Percentiles rank a stretch among this genome's conserved stretches.
phyloP scores from a whole-genome alignment of 306 rosid species.

The Quercus ilex region DNA sequence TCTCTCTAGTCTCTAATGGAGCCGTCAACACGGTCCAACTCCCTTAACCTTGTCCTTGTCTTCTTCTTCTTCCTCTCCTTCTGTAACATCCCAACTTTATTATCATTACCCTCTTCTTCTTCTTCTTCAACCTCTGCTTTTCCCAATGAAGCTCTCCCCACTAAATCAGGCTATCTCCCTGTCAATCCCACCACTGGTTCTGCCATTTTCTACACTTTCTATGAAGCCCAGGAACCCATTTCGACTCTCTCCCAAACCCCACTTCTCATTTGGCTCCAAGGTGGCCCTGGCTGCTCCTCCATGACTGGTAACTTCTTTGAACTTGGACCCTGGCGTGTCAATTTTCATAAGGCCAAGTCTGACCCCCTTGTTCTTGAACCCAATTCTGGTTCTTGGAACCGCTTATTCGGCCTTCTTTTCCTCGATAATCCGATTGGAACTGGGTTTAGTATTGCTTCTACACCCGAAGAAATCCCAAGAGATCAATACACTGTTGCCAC shows the following conservation, averaged over 20 bases:
- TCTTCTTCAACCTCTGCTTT: slow-evolving; percentile 13
- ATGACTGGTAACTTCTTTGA: slow-evolving; percentile 73
- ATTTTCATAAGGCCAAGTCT: slow-evolving; percentile 20
- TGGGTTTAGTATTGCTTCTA: slow-evolving; percentile 69
- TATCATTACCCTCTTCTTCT: not conserved
- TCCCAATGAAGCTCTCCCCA: slow-evolving; percentile 64
- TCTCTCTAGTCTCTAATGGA: not conserved
- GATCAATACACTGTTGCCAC: slow-evolving; percentile 50
- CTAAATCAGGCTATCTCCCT: slow-evolving; percentile 70
- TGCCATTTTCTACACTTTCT: slow-evolving; percentile 71
- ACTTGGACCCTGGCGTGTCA: slow-evolving; percentile 77
- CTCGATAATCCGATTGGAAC: slow-evolving; percentile 81
- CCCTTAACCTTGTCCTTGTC: not conserved
- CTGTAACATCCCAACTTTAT: not conserved
- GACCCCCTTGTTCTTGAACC: slow-evolving; percentile 36
- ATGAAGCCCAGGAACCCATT: slow-evolving; percentile 65
- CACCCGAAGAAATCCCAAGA: slow-evolving; percentile 53
- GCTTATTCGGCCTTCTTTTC: slow-evolving; percentile 60
- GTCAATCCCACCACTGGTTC: slow-evolving; percentile 40
- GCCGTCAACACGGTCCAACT: not conserved
- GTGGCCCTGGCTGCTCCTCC: slow-evolving; percentile 96
- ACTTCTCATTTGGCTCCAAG: slow-evolving; percentile 86
- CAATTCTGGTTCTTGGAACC: slow-evolving; percentile 72
- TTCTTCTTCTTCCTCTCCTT: not conserved
- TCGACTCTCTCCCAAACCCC: slow-evolving; percentile 57